These are phyloP conservation scores for Geotrichum aggregatum DNA, from an alignment of 1,139 yeast genomes.

Conservation along the genomic window DNA sequence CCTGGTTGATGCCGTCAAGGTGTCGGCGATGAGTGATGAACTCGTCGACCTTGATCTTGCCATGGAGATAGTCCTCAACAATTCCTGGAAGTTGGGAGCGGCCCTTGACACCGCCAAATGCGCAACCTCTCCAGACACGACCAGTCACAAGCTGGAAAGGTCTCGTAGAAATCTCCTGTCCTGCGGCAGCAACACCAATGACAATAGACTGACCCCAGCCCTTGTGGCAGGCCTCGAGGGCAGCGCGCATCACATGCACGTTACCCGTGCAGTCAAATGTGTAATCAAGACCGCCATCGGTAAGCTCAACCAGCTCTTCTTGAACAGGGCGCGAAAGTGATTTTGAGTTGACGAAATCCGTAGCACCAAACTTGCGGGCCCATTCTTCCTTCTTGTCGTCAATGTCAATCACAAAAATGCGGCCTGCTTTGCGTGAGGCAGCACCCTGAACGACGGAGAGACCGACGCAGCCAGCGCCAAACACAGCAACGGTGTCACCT, in stretches of 20 bases:
- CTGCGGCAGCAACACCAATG: conserved; percentile 98
- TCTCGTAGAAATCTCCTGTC: conserved; percentile 91
- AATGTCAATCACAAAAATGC: conserved; percentile 82
- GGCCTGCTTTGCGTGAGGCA: conserved; percentile 68
- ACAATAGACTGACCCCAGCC: conserved; percentile 97
- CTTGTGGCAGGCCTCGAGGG: conserved; percentile 94
- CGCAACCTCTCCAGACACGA: conserved; percentile 97
- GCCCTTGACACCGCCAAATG: conserved; percentile 98
- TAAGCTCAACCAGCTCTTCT: conserved; percentile 76
- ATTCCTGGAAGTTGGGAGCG: conserved; percentile 90
- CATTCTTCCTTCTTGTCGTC: conserved; percentile 79
- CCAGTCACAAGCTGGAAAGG: conserved; percentile 99
- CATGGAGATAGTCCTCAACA: conserved; percentile 78
- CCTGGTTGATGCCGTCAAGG: conserved; percentile 72
- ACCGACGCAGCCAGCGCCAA: conserved; percentile 98
- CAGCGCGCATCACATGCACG: conserved; percentile 88
- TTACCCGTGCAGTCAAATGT: conserved; percentile 99
- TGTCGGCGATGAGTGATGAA: conserved; percentile 87
- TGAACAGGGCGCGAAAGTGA: conserved; percentile 73
- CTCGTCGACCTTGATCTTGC: conserved; percentile 86
- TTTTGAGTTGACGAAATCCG: conserved; percentile 85
- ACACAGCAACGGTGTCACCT: conserved; percentile 93
- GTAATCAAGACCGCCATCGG: conserved; percentile 94
- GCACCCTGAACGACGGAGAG: conserved; percentile 96
- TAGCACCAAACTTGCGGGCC: conserved; percentile 90